Evolutionary conservation across 176 grass and related monocot genomes (phyloP), one percentile per base, ranked within the genome.

Genomic region (Raddia guianensis): DNA sequence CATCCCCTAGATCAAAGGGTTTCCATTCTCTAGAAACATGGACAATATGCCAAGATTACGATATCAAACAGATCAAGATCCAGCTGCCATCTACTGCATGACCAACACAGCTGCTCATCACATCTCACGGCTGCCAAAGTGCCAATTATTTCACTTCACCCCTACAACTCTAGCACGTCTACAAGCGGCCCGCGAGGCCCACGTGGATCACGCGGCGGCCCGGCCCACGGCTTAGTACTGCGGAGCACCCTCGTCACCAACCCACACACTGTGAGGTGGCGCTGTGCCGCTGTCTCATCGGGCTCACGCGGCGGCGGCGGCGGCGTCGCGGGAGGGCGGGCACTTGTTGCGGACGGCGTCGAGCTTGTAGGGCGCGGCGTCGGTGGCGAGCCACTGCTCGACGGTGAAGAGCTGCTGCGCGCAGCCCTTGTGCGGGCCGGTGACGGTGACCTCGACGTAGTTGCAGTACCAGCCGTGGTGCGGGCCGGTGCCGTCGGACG

Each of bases 401-500:
- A 99, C 92, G 66, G 80, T 88, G 86, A 99, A 99, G 27, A 74
- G 71, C 76, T 87, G 79, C 86, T 95, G 88, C 35, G 32, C 63
- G 90, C 96, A 99, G 4, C 88, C 91, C 50, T 6, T 66, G 86
- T 95, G 96, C 3, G 92, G 86, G 0, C 96, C 92, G 0, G 92
- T 95, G 51, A 73, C 62, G 48, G 92, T 95, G 72, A 95, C 90
- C 90, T 95, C 88, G 18, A 99, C 88, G 88, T 99, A 91, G 82
- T 93, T 92, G 88, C 96, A 93, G 82, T 99, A 99, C 92, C 96
- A 99, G 4, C 96, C 92, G 84, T 95, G 92, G 92, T 91, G 86
- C 1, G 52, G 5, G 33, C 96, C 96, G 44, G 52, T 58, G 32
- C 96, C 96, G 85, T 99, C 92, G 20, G 96, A 91, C 15, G 64